Conservation (phyloP, 2,329 filamentous ascomycete species). For the Clarireedia monteithiana region DNA sequence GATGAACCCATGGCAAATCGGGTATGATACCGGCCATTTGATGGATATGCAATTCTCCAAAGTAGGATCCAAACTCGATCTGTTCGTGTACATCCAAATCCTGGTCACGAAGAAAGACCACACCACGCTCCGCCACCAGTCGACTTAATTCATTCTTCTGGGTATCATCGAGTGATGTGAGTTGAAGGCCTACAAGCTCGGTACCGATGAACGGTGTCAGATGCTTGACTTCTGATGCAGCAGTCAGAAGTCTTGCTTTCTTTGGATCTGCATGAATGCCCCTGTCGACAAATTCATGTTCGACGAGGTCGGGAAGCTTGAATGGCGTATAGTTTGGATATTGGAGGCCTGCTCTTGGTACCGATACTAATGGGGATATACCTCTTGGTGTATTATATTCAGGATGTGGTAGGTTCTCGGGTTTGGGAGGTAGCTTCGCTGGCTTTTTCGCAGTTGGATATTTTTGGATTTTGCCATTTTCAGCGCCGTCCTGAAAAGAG, state of each 20-base stretch:
- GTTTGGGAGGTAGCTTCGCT: conserved; percentile 4
- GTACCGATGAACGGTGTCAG: conserved; percentile 61
- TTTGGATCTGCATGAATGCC: conserved; percentile 28
- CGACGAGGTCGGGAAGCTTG: conserved; percentile 5
- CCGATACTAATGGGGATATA: conserved; percentile 1
- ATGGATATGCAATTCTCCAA: conserved; percentile 27
- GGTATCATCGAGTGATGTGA: conserved; percentile 56
- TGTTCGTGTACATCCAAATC: conserved; percentile 37
- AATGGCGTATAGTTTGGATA: conserved; percentile 9
- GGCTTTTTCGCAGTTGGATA: background rate
- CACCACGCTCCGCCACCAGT: conserved; percentile 47
- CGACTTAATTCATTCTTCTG: conserved; percentile 69
- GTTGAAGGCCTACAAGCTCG: conserved; percentile 60
- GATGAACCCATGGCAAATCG: conserved; percentile 9
- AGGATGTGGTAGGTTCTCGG: conserved; percentile 4
- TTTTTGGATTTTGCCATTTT: background rate
- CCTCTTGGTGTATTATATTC: conserved; percentile 4
- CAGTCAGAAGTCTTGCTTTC: conserved; percentile 32
- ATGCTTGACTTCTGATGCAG: conserved; percentile 24
- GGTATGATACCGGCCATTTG: conserved; percentile 9
- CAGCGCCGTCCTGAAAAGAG: background rate
- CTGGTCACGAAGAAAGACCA: conserved; percentile 48
- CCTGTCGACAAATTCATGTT: conserved; percentile 5
- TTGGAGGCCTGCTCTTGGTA: conserved; percentile 3
- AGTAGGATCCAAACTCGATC: conserved; percentile 39